Evolutionary conservation across 2,329 filamentous ascomycete genomes (phyloP).

Genomic region (Magnaporthiopsis rhizophila): DNA sequence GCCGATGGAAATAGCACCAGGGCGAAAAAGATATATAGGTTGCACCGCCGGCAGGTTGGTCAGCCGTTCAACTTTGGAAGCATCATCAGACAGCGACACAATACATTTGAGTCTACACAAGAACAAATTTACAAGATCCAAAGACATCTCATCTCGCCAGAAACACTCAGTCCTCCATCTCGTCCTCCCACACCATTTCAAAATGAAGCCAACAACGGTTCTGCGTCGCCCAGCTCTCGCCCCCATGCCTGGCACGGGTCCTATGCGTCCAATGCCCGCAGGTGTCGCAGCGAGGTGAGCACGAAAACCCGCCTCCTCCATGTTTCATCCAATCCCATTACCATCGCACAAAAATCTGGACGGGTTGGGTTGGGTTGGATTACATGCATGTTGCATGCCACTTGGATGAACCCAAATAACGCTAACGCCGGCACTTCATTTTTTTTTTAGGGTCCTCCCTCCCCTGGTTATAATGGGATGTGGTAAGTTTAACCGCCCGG

Average conservation of each 20-base stretch:
- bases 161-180: too few species aligned
- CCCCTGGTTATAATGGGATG: conserved; percentile 6
- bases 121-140: too few species aligned
- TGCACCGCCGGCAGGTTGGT: neutral
- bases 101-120: neutral
- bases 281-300: conserved; percentile 1
- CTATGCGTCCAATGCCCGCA: neutral
- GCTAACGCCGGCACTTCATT: neutral
- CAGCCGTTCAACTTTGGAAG: neutral
- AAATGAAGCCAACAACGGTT: conserved; percentile 5
- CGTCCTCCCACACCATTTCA: neutral
- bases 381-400: neutral
- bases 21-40: neutral
- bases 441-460: neutral
- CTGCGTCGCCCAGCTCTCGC: conserved; percentile 2
- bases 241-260: conserved; percentile 1
- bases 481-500: neutral
- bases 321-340: neutral
- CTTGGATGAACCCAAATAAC: neutral
- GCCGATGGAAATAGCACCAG: neutral
- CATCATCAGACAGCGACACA: neutral
- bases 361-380: too few species aligned
- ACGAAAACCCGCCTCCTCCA: neutral
- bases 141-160: too few species aligned
- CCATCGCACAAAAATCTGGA: neutral